Percentiles rank a stretch among this genome's conserved stretches.
These are phyloP conservation scores for Phaeoacremonium minimum DNA, from an alignment of 2,329 filamentous ascomycete species.

Conservation along the genomic window DNA sequence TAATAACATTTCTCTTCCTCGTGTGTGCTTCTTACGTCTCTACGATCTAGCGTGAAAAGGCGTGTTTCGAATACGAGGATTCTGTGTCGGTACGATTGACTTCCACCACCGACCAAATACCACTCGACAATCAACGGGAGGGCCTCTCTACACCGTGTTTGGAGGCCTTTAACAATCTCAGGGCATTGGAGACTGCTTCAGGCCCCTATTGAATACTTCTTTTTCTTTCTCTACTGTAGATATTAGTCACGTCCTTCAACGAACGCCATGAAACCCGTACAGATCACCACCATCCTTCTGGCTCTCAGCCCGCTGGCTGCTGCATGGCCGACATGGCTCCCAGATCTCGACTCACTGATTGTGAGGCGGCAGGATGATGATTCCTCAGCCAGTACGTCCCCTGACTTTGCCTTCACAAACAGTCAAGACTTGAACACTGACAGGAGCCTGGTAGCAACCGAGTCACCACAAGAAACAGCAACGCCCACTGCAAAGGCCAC, in stretches of 20 bases:
- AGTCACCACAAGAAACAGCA: conserved; percentile 10
- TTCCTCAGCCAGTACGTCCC: conserved; percentile 7
- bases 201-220: too few relatives aligned
- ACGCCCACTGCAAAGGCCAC: conserved; percentile 12
- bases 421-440: conserved; percentile 3
- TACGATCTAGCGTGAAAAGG: neutral
- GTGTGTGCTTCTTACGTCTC: too few relatives aligned
- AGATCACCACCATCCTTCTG: conserved; percentile 44
- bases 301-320: conserved; percentile 47
- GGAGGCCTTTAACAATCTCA: neutral
- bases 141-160: neutral
- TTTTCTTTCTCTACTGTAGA: neutral
- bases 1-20: too few relatives aligned
- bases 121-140: neutral
- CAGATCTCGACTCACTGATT: conserved; percentile 46
- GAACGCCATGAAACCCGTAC: conserved; percentile 44
- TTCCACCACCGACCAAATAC: neutral
- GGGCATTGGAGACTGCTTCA: neutral
- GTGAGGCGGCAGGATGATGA: conserved; percentile 39
- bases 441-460: conserved; percentile 7
- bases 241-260: neutral
- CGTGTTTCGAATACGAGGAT: neutral
- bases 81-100: neutral
- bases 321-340: conserved; percentile 54
- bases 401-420: conserved; percentile 6